Evolutionary conservation across 2,329 filamentous ascomycete species (phyloP).

Genomic region (Scytalidium lignicola): DNA sequence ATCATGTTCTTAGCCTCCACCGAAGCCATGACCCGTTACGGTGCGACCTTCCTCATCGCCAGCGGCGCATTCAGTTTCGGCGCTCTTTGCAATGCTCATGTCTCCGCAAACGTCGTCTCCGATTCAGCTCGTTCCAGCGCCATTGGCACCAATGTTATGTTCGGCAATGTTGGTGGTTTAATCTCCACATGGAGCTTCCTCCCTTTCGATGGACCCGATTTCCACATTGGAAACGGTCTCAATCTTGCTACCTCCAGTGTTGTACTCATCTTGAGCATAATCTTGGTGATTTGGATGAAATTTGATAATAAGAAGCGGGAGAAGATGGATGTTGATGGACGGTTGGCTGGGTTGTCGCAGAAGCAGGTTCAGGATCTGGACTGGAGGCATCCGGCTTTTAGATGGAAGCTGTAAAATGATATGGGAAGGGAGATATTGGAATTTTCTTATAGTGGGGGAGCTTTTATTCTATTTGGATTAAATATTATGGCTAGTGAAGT

Average conservation of each 20-base stretch:
- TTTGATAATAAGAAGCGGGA: constrained; percentile 54
- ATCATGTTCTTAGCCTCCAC: constrained; percentile 59
- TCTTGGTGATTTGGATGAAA: constrained; percentile 53
- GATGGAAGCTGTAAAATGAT: constrained; percentile 44
- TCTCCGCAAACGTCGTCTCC: constrained; percentile 62
- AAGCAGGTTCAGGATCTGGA: constrained; percentile 53
- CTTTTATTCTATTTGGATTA: no score
- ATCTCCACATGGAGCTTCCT: constrained; percentile 60
- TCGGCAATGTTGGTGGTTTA: constrained; percentile 64
- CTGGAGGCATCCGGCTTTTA: constrained; percentile 59
- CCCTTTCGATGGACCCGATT: constrained; percentile 56
- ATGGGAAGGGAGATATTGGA: no score
- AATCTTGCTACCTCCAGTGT: constrained; percentile 54
- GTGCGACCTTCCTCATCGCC: constrained; percentile 62
- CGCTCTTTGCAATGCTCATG: constrained; percentile 58
- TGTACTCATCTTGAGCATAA: constrained; percentile 44
- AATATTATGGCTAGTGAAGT: no score
- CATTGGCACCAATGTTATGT: constrained; percentile 62
- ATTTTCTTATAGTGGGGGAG: no score
- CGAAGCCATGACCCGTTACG: constrained; percentile 53
- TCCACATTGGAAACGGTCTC: constrained; percentile 62
- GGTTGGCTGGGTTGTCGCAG: constrained; percentile 45
- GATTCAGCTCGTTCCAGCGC: constrained; percentile 62
- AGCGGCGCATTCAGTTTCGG: constrained; percentile 57
- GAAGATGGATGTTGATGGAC: constrained; percentile 44